These are phyloP conservation scores for Aspergillus indologenus DNA, from an alignment of 495 filamentous ascomycete species.

Conservation along the genomic window DNA sequence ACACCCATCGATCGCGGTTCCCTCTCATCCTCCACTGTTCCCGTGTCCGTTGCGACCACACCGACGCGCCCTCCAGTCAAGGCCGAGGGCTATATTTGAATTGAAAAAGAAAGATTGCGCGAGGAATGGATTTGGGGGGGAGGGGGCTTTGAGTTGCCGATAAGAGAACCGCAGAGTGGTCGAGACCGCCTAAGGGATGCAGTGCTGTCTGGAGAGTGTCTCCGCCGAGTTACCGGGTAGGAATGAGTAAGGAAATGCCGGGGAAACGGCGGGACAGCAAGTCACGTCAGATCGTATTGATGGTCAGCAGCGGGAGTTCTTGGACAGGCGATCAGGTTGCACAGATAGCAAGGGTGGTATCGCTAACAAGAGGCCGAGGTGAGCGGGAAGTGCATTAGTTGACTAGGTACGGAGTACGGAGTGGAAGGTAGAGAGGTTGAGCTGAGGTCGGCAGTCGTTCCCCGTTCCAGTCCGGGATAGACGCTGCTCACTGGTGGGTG, in stretches of 20 bases:
- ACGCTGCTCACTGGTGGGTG: too few species aligned
- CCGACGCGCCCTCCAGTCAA: slow-evolving; percentile 31
- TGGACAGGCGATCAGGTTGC: neutral
- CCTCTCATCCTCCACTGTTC: slow-evolving; percentile 44
- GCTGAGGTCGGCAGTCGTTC: slow-evolving; percentile 11
- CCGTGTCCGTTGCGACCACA: slow-evolving; percentile 34
- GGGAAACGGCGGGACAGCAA: neutral
- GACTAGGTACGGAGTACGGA: neutral
- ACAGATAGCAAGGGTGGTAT: neutral
- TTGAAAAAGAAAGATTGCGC: slow-evolving; percentile 9
- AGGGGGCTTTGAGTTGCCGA: slow-evolving; percentile 6
- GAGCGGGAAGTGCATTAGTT: neutral
- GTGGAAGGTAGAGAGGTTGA: slow-evolving; percentile 6
- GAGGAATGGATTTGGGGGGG: slow-evolving; percentile 14
- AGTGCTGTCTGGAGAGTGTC: slow-evolving; percentile 8
- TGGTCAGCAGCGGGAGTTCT: neutral
- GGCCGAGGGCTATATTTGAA: slow-evolving; percentile 29
- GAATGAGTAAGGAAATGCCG: slow-evolving; percentile 4
- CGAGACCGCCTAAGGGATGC: slow-evolving; percentile 14
- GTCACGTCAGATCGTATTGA: neutral
- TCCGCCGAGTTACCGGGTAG: slow-evolving; percentile 12
- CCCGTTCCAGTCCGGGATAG: neutral
- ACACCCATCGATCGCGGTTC: slow-evolving; percentile 69
- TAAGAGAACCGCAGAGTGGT: neutral
- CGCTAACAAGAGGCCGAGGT: neutral